Conservation (phyloP, 768 basidiomycete genomes). For the Hortiboletus flavorubellus region DNA sequence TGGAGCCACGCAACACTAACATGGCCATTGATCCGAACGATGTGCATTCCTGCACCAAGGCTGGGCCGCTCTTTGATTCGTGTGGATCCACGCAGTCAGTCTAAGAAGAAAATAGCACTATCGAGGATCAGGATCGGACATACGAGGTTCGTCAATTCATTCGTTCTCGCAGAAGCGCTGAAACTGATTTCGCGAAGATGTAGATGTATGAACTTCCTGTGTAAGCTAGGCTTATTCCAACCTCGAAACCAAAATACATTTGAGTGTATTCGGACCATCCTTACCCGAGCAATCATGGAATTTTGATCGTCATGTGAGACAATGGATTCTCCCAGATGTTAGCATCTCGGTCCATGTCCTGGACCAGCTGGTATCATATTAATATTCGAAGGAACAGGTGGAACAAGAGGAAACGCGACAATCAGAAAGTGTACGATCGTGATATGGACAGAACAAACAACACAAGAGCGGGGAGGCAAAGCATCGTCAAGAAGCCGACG, state of each 20-base stretch:
- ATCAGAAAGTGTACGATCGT: background rate
- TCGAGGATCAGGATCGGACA: background rate
- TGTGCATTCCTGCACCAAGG: background rate
- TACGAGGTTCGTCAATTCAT: background rate
- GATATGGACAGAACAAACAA: background rate
- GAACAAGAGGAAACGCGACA: background rate
- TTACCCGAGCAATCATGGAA: background rate
- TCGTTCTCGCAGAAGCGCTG: background rate
- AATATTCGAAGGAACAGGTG: background rate
- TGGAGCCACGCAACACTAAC: too few species aligned
- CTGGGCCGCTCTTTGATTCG: background rate
- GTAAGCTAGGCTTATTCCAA: background rate
- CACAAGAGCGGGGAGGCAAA: background rate
- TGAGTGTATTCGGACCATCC: background rate
- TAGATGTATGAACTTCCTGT: too few species aligned
- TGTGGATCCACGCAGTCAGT: background rate
- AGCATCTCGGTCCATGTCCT: background rate
- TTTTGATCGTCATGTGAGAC: background rate
- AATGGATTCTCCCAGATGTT: background rate
- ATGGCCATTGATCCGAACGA: background rate
- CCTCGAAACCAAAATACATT: background rate
- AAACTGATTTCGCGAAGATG: background rate
- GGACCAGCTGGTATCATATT: background rate
- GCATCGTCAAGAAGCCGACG: too few species aligned
- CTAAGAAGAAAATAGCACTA: background rate